Evolutionary conservation across 768 basidiomycete genomes (phyloP).

Genomic region (Amanita subjunquillea): DNA sequence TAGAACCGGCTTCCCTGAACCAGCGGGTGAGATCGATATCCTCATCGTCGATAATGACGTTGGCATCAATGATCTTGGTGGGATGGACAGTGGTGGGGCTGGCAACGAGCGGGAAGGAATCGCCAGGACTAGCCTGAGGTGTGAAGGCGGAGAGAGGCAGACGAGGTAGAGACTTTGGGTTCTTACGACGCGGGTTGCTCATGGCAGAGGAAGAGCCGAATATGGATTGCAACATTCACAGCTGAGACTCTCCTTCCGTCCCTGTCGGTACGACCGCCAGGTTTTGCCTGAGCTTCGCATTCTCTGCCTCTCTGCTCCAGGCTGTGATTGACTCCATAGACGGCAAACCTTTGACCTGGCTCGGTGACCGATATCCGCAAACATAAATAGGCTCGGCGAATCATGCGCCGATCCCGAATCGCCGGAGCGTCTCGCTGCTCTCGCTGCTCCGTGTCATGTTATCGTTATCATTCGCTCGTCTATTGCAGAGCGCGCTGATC

Average conservation of each 20-base stretch:
- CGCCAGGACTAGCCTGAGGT: slow-evolving; percentile 55
- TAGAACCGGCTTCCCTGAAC: slow-evolving; percentile 39
- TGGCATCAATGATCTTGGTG: slow-evolving; percentile 52
- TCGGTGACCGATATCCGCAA: too few species aligned
- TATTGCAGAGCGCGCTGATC: too few species aligned
- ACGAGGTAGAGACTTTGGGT: slow-evolving; percentile 53
- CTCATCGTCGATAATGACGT: slow-evolving; percentile 36
- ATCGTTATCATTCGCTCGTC: too few species aligned
- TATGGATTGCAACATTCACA: background rate
- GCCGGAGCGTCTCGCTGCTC: too few species aligned
- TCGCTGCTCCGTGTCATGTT: too few species aligned
- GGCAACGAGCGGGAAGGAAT: slow-evolving; percentile 57
- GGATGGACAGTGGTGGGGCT: slow-evolving; percentile 64
- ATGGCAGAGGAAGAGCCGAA: background rate
- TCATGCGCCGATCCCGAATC: too few species aligned
- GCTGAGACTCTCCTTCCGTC: background rate
- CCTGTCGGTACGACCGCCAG: too few species aligned
- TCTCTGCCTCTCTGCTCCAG: too few species aligned
- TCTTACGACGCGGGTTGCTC: slow-evolving; percentile 38
- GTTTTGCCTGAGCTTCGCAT: too few species aligned
- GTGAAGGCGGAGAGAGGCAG: slow-evolving; percentile 72
- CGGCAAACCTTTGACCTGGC: too few species aligned
- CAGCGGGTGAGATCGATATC: slow-evolving; percentile 36
- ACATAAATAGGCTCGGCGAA: too few species aligned
- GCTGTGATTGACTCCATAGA: too few species aligned